Evolutionary conservation across 2,329 filamentous ascomycete species (phyloP).

Genomic region (Colletotrichum costaricense): DNA sequence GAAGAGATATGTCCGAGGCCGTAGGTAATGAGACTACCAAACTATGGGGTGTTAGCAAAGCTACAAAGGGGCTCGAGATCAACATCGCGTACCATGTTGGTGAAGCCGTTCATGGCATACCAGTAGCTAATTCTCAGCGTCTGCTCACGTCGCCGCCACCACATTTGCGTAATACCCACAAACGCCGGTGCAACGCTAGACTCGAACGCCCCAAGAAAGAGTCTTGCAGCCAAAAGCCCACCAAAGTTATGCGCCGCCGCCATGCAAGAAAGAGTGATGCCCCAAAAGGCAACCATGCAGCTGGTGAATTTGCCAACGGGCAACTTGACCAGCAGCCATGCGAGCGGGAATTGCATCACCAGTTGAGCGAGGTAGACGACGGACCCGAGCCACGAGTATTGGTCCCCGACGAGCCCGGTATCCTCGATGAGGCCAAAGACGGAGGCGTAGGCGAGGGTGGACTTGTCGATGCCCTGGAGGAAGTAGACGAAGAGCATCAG

Average conservation of each 20-base stretch:
- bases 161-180: constrained; percentile 61
- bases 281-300: constrained; percentile 65
- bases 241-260: constrained; percentile 60
- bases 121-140: constrained; percentile 45
- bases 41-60: constrained; percentile 41
- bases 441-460: constrained; percentile 60
- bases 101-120: constrained; percentile 46
- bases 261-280: constrained; percentile 61
- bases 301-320: constrained; percentile 66
- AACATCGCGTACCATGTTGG: constrained; percentile 25
- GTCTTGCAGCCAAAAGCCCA: constrained; percentile 56
- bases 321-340: constrained; percentile 62
- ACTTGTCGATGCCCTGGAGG: constrained; percentile 57
- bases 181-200: constrained; percentile 59
- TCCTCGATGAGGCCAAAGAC: constrained; percentile 72
- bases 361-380: constrained; percentile 71
- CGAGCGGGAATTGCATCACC: constrained; percentile 66
- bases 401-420: constrained; percentile 64
- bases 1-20: constrained; percentile 63
- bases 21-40: constrained; percentile 67
- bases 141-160: constrained; percentile 48
- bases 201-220: constrained; percentile 59
- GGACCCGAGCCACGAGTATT: constrained; percentile 71
- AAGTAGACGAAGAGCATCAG: constrained; percentile 71
- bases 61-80: fast-evolving